Percentiles rank a stretch among this genome's conserved stretches.
Conservation (phyloP, 495 filamentous ascomycete species). For the Trichoderma orchidacearum region DNA sequence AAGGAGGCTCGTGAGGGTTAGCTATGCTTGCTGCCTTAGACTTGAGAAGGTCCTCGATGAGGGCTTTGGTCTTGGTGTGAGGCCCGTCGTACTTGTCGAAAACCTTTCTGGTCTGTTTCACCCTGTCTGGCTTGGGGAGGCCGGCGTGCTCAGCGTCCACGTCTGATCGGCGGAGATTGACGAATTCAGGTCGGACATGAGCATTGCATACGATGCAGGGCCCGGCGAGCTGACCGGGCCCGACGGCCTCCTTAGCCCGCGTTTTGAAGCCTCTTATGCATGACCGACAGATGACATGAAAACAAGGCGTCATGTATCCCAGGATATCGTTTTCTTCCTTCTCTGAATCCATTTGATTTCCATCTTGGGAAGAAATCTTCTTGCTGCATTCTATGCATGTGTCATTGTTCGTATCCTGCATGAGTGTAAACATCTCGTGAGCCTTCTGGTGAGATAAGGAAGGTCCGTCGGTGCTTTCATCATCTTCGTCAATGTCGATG, state of each 20-base stretch:
- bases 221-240: slow-evolving; percentile 14
- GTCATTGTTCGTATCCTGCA: slow-evolving; percentile 63
- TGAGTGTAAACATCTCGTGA: slow-evolving; percentile 69
- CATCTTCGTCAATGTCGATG: slow-evolving; percentile 73
- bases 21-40: slow-evolving; percentile 44
- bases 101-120: slow-evolving; percentile 29
- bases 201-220: slow-evolving; percentile 53
- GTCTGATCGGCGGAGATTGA: slow-evolving; percentile 51
- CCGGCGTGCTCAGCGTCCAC: slow-evolving; percentile 45
- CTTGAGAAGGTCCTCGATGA: slow-evolving; percentile 51
- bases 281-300: slow-evolving; percentile 62
- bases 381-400: slow-evolving; percentile 52
- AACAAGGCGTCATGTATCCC: slow-evolving; percentile 70
- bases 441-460: slow-evolving; percentile 49
- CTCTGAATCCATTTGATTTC: slow-evolving; percentile 36
- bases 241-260: slow-evolving; percentile 11
- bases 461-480: slow-evolving; percentile 39
- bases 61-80: slow-evolving; percentile 76
- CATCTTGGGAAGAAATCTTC: slow-evolving; percentile 42
- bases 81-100: slow-evolving; percentile 68
- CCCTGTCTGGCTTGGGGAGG: slow-evolving; percentile 18
- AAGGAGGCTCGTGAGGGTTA: slow-evolving; percentile 46
- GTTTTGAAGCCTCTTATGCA: slow-evolving; percentile 47
- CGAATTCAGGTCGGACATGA: slow-evolving; percentile 42
- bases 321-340: slow-evolving; percentile 45